Evolutionary conservation across 2,329 filamentous ascomycete genomes (phyloP).

Genomic region (Talaromyces amestolkiae): DNA sequence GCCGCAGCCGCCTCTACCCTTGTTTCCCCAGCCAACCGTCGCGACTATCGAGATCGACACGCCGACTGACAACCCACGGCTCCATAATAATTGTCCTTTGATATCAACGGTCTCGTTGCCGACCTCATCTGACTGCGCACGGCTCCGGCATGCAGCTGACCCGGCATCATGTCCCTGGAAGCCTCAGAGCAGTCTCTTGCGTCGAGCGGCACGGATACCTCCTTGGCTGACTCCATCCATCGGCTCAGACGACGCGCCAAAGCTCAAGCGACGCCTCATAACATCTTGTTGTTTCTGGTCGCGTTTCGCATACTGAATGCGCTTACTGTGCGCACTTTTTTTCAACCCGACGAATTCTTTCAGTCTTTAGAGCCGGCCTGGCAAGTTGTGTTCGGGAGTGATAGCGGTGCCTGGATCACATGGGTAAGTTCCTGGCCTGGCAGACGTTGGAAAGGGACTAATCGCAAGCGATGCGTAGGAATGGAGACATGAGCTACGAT

Average conservation of each 20-base stretch:
- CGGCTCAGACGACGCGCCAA: slow-evolving; percentile 13
- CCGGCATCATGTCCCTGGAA: slow-evolving; percentile 20
- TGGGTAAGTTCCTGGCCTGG: slow-evolving; percentile 64
- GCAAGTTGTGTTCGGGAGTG: slow-evolving; percentile 75
- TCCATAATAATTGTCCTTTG: background rate
- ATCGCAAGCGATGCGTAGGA: slow-evolving; percentile 59
- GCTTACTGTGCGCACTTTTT: slow-evolving; percentile 78
- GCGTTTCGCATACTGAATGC: slow-evolving; percentile 77
- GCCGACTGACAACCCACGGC: background rate
- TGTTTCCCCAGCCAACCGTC: slow-evolving; percentile 8
- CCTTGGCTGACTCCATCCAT: slow-evolving; percentile 8
- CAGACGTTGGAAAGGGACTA: background rate
- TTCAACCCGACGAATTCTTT: slow-evolving; percentile 97
- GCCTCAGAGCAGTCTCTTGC: slow-evolving; percentile 21
- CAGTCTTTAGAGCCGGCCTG: slow-evolving; percentile 94
- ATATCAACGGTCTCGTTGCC: background rate
- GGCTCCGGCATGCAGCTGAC: slow-evolving; percentile 19
- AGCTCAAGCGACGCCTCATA: slow-evolving; percentile 15
- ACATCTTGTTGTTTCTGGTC: slow-evolving; percentile 49
- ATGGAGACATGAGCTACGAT: slow-evolving; percentile 84
- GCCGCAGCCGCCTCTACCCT: slow-evolving; percentile 13
- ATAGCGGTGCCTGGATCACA: slow-evolving; percentile 85
- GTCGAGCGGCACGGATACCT: slow-evolving; percentile 15
- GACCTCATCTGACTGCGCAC: slow-evolving; percentile 7
- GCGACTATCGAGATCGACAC: slow-evolving; percentile 7